These are phyloP conservation scores for Rhynchospora breviuscula DNA, from an alignment of 176 grass and related monocot genomes.

Conservation along the genomic window DNA sequence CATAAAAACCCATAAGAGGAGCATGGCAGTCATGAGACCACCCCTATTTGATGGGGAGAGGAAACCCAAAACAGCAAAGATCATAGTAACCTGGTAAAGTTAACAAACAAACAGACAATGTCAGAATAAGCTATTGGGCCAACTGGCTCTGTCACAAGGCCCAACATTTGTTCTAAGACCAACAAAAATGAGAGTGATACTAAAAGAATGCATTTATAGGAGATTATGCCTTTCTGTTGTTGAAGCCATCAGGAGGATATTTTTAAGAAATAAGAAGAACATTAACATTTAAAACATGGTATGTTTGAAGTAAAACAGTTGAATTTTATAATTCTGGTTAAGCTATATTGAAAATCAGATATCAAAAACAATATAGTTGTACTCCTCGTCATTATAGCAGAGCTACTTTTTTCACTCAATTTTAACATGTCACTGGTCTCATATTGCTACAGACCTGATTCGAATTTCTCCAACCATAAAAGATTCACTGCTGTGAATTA, in stretches of 20 bases:
- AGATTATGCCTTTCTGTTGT: not conserved
- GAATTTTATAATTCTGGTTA: not conserved
- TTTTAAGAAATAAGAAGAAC: not conserved
- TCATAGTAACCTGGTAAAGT: conserved; percentile 50
- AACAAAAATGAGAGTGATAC: not conserved
- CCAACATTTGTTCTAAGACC: not conserved
- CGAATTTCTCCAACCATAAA: not conserved
- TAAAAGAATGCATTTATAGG: not conserved
- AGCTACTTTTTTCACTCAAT: not conserved
- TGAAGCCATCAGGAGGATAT: not conserved
- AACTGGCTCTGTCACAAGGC: not conserved
- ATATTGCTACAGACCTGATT: not conserved
- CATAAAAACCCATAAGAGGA: conserved; percentile 94
- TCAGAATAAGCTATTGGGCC: not conserved
- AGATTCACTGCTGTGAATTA: not conserved
- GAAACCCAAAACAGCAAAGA: conserved; percentile 84
- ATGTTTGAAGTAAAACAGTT: not conserved
- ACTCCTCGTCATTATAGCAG: not conserved
- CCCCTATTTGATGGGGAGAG: conserved; percentile 93
- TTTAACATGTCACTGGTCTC: not conserved
- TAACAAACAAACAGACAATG: not conserved
- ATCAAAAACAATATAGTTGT: not conserved
- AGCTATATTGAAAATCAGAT: not conserved
- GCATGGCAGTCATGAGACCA: conserved; percentile 87
- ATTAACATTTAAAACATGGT: not conserved